These are phyloP conservation scores for Acanthamoeba healyi DNA, from an alignment of 208 protist species.

Conservation along the genomic window DNA sequence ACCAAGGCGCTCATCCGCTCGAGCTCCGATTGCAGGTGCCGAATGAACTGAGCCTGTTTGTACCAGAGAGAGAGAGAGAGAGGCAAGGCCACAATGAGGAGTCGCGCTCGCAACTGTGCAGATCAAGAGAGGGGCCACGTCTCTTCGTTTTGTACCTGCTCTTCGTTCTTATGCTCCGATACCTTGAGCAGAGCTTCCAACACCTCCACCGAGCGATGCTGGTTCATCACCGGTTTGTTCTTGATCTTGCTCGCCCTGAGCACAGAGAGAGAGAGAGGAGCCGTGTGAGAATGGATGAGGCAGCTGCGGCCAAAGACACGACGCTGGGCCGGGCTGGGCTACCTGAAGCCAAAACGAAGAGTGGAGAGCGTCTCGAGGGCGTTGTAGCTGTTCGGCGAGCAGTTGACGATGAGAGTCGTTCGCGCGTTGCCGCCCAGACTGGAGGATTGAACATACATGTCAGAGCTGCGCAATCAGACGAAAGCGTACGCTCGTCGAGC, in stretches of 20 bases:
- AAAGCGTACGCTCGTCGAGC: too few species aligned
- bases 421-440: conserved; percentile 92
- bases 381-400: conserved; percentile 90
- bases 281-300: background rate
- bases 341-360: conserved; percentile 88
- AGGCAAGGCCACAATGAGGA: too few species aligned
- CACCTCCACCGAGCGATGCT: background rate
- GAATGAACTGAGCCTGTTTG: background rate
- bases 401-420: conserved; percentile 92
- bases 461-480: too few species aligned
- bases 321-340: too few species aligned
- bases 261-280: too few species aligned
- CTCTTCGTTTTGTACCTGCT: background rate
- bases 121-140: too few species aligned
- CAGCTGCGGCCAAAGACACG: too few species aligned
- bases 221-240: background rate
- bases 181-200: background rate
- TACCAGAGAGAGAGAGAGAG: too few species aligned
- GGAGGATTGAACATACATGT: too few species aligned
- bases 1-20: background rate
- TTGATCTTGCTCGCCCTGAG: conserved; percentile 16
- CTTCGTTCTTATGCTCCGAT: background rate
- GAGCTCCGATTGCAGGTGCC: background rate
- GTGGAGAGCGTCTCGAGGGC: conserved; percentile 92
- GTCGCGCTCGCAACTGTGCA: too few species aligned